A percentile compares a stretch with the other conserved stretches of the same genome.
Evolutionary conservation across 345 rosid species (phyloP).

Genomic region (Geranium brycei): DNA sequence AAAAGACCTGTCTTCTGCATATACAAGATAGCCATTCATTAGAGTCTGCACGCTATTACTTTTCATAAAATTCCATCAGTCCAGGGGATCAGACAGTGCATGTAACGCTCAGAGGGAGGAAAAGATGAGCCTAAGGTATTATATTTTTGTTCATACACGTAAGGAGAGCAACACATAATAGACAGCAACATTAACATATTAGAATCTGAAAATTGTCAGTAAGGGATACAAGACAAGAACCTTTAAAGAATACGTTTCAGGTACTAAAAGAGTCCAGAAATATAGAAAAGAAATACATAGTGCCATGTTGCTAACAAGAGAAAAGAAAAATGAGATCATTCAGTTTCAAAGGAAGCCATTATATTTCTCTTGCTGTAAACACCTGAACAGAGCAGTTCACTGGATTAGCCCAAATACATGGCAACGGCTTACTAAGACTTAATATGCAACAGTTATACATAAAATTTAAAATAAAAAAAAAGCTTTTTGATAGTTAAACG

Average conservation of each 20-base stretch:
- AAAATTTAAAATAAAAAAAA: too few relatives aligned
- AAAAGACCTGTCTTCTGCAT: slow-evolving; percentile 87
- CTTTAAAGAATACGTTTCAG: background rate
- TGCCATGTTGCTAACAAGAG: background rate
- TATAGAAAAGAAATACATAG: background rate
- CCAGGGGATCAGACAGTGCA: slow-evolving; percentile 2
- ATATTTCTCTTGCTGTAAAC: background rate
- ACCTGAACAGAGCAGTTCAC: too few relatives aligned
- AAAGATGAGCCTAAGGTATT: slow-evolving; percentile 2
- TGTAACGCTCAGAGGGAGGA: background rate
- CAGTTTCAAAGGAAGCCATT: background rate
- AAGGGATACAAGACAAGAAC: background rate
- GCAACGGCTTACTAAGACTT: background rate
- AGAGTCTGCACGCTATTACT: slow-evolving; percentile 4
- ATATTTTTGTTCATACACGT: background rate
- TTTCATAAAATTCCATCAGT: slow-evolving; percentile 1
- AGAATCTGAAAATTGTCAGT: background rate
- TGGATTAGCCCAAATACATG: background rate
- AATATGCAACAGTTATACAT: too few relatives aligned
- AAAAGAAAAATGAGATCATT: background rate
- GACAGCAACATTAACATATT: background rate
- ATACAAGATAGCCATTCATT: slow-evolving; percentile 11
- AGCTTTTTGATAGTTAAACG: too few relatives aligned
- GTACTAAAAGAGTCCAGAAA: background rate
- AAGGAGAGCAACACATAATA: slow-evolving; percentile 1